Conservation (phyloP, 179 eudicot genomes). For the Pouteria campechiana region DNA sequence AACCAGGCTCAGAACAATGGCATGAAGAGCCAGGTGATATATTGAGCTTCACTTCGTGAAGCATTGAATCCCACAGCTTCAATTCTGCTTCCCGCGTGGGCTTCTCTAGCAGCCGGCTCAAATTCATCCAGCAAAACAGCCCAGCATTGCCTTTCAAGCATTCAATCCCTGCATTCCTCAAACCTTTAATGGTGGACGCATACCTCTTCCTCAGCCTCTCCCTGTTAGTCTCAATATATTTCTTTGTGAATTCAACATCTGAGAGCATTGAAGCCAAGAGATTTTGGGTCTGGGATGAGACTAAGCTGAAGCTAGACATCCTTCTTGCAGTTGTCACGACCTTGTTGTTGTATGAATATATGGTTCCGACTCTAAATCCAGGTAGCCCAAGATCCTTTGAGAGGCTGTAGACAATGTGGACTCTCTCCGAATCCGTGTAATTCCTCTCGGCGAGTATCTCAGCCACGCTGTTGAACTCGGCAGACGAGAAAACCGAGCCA, state of each 20-base stretch:
- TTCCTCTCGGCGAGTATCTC: slow-evolving; percentile 39
- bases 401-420: slow-evolving; percentile 70
- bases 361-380: slow-evolving; percentile 65
- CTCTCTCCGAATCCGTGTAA: slow-evolving; percentile 44
- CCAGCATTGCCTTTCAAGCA: slow-evolving; percentile 75
- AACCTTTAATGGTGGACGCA: slow-evolving; percentile 43
- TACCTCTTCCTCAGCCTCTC: slow-evolving; percentile 54
- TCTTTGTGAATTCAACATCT: slow-evolving; percentile 33
- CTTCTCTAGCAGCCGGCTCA: slow-evolving; percentile 31
- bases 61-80: slow-evolving; percentile 38
- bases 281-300: slow-evolving; percentile 71
- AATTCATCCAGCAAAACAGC: slow-evolving; percentile 67
- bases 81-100: slow-evolving; percentile 39
- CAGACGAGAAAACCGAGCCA: slow-evolving; percentile 44
- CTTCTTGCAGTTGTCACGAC: slow-evolving; percentile 71
- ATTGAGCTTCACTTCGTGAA: slow-evolving; percentile 49
- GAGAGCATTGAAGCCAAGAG: slow-evolving; percentile 57
- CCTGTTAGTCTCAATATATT: slow-evolving; percentile 39
- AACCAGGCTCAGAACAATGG: slow-evolving; percentile 67
- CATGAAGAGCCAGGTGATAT: slow-evolving; percentile 72
- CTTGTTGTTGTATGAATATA: slow-evolving; percentile 61
- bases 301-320: slow-evolving; percentile 70
- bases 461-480: slow-evolving; percentile 59
- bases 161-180: slow-evolving; percentile 47
- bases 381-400: slow-evolving; percentile 78